Conservation (phyloP, 2,329 filamentous ascomycete genomes). For the Aspergillus aculeatus region DNA sequence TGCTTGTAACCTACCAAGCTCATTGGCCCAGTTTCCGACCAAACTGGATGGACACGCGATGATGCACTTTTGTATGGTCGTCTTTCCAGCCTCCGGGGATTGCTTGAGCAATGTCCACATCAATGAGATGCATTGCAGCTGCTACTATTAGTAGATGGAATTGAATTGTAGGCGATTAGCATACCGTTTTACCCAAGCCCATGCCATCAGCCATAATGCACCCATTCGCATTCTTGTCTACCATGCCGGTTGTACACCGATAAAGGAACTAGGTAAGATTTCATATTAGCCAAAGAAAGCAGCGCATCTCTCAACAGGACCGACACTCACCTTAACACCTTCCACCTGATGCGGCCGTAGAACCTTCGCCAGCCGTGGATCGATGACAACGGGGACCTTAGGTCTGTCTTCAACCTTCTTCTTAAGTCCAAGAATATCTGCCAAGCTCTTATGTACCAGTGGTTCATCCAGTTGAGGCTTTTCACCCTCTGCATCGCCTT, state of each 20-base stretch:
- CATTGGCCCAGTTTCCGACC: constrained; percentile 97
- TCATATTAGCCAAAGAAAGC: not conserved
- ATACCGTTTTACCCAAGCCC: constrained; percentile 87
- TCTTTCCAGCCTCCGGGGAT: constrained; percentile 88
- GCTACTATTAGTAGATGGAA: constrained; percentile 20
- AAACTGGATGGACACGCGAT: constrained; percentile 96
- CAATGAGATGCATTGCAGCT: constrained; percentile 87
- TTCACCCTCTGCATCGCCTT: constrained; percentile 45
- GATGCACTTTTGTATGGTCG: constrained; percentile 92
- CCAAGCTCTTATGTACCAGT: constrained; percentile 87
- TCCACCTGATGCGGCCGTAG: constrained; percentile 95
- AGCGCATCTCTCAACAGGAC: not conserved
- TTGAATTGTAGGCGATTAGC: constrained; percentile 4
- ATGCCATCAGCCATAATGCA: constrained; percentile 99
- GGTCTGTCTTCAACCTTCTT: constrained; percentile 83
- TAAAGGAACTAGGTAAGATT: constrained; percentile 71
- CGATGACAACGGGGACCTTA: constrained; percentile 94
- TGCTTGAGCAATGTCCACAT: constrained; percentile 98
- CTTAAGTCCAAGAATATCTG: constrained; percentile 91
- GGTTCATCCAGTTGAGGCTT: constrained; percentile 68
- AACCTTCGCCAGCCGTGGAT: constrained; percentile 83
- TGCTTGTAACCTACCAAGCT: constrained; percentile 54
- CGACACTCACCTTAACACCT: constrained; percentile 69
- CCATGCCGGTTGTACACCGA: constrained; percentile 87
- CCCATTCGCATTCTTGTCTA: constrained; percentile 88